Percentiles rank a stretch among this genome's conserved stretches.
phyloP scores from a whole-genome alignment of 2,329 filamentous ascomycete species.

The Huntiella decipiens region DNA sequence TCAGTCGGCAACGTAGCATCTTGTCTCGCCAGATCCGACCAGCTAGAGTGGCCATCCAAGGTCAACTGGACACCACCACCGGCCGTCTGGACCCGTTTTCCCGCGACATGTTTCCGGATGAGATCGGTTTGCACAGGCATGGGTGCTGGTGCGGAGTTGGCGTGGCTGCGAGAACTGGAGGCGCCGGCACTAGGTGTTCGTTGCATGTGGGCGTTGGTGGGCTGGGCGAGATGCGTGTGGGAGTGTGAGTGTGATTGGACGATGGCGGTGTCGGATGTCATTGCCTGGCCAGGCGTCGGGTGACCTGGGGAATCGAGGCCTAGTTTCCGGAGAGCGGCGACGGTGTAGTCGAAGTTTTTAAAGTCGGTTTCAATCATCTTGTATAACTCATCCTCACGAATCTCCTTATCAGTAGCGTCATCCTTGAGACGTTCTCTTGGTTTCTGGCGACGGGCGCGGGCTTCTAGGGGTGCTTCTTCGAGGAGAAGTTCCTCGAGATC shows the following conservation, averaged over 20 bases:
- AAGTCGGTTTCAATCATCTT: slow-evolving; percentile 89
- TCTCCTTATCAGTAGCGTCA: slow-evolving; percentile 87
- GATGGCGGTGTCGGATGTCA: not conserved
- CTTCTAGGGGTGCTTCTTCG: slow-evolving; percentile 88
- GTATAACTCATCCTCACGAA: slow-evolving; percentile 83
- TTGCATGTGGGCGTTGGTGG: slow-evolving; percentile 6
- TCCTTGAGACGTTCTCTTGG: slow-evolving; percentile 80
- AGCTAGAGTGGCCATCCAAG: slow-evolving; percentile 72
- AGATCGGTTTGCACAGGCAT: slow-evolving; percentile 2
- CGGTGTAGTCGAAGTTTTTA: slow-evolving; percentile 85
- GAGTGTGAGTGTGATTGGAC: slow-evolving; percentile 27
- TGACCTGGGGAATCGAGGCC: slow-evolving; percentile 5
- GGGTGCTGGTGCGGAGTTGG: not conserved
- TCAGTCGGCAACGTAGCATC: slow-evolving; percentile 56
- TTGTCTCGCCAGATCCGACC: slow-evolving; percentile 76
- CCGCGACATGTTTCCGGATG: slow-evolving; percentile 8
- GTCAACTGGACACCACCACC: slow-evolving; percentile 80
- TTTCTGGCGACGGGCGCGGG: slow-evolving; percentile 79
- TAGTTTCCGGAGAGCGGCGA: slow-evolving; percentile 35
- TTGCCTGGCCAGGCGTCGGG: not conserved
- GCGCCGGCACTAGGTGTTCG: slow-evolving; percentile 3
- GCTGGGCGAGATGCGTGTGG: slow-evolving; percentile 17
- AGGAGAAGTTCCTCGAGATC: slow-evolving; percentile 84
- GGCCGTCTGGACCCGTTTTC: slow-evolving; percentile 52
- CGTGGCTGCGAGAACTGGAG: slow-evolving; percentile 11